These are phyloP conservation scores for Nakaseomyces uthaithaninus DNA, from an alignment of 1,139 yeast genomes.

Conservation along the genomic window DNA sequence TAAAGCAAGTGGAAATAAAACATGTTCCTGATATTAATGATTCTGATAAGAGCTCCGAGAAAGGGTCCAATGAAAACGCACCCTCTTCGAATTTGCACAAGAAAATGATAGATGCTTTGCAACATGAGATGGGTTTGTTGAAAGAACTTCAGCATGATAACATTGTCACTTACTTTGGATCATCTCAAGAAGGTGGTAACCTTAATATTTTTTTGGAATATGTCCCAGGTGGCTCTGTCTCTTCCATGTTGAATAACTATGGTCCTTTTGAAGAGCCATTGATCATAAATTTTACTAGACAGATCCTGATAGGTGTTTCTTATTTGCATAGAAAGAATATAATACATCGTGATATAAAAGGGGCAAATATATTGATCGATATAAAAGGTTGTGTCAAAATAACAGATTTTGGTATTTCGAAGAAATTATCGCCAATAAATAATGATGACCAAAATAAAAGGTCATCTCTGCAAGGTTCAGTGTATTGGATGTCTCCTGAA, in stretches of 20 bases:
- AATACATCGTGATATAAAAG: constrained; percentile 86
- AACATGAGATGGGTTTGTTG: constrained; percentile 73
- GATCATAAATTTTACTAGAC: constrained; percentile 74
- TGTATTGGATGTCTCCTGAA: constrained; percentile 98
- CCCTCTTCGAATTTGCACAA: constrained; percentile 39
- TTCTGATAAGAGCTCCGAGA: constrained; percentile 12
- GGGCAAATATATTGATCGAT: constrained; percentile 85
- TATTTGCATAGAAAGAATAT: constrained; percentile 77
- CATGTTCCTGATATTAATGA: constrained; percentile 15
- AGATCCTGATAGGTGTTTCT: constrained; percentile 71
- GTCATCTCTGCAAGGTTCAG: constrained; percentile 87
- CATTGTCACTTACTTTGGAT: constrained; percentile 84
- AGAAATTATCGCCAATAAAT: constrained; percentile 42
- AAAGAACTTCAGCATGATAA: constrained; percentile 83
- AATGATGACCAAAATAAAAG: constrained; percentile 39
- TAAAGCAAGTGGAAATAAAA: constrained; percentile 79
- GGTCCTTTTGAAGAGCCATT: constrained; percentile 92
- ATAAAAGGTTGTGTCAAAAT: constrained; percentile 86
- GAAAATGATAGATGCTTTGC: constrained; percentile 72
- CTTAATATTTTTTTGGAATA: constrained; percentile 85
- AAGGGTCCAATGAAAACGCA: constrained; percentile 20
- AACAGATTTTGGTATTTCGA: constrained; percentile 90
- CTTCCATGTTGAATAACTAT: constrained; percentile 71
- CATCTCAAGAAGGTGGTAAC: constrained; percentile 60
- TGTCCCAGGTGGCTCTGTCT: constrained; percentile 95